phyloP scores from a whole-genome alignment of 306 rosid genomes.

The Rosa chinensis region DNA sequence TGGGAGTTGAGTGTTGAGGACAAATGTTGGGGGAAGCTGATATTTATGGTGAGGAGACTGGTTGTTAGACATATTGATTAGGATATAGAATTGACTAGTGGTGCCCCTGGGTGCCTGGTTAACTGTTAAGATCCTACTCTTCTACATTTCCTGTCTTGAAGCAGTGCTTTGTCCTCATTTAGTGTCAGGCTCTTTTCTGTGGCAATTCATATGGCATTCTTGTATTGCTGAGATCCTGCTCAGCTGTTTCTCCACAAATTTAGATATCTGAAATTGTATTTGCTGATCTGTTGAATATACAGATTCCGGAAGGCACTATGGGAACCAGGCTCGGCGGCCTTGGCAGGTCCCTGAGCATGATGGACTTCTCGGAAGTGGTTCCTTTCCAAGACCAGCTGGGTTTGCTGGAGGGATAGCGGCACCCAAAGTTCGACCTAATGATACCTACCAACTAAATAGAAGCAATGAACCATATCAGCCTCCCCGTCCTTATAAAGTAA shows the following conservation, averaged over 20 bases:
- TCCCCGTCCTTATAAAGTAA: conserved; percentile 92
- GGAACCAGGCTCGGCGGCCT: conserved; percentile 68
- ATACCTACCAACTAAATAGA: conserved; percentile 50
- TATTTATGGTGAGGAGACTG: not conserved
- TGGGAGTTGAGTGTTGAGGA: not conserved
- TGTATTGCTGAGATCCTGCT: conserved; percentile 7
- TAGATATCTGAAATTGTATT: conserved; percentile 9
- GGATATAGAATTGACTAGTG: not conserved
- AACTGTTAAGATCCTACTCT: not conserved
- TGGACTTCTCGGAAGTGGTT: conserved; percentile 98
- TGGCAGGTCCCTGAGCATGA: conserved; percentile 95
- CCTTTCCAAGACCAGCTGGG: conserved; percentile 90
- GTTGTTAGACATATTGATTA: not conserved
- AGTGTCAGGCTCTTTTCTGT: not conserved
- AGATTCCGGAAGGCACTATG: conserved; percentile 71
- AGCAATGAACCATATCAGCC: conserved; percentile 90
- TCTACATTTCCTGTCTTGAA: conserved; percentile 3
- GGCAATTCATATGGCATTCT: not conserved
- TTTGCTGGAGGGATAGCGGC: conserved; percentile 61
- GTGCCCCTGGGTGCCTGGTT: not conserved
- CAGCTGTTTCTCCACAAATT: conserved; percentile 20
- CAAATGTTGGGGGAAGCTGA: not conserved
- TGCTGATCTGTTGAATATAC: conserved; percentile 31
- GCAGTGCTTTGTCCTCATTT: not conserved
- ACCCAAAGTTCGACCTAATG: conserved; percentile 63